Conservation (phyloP, 306 rosid genomes). For the Pyrus bretschneideri region DNA sequence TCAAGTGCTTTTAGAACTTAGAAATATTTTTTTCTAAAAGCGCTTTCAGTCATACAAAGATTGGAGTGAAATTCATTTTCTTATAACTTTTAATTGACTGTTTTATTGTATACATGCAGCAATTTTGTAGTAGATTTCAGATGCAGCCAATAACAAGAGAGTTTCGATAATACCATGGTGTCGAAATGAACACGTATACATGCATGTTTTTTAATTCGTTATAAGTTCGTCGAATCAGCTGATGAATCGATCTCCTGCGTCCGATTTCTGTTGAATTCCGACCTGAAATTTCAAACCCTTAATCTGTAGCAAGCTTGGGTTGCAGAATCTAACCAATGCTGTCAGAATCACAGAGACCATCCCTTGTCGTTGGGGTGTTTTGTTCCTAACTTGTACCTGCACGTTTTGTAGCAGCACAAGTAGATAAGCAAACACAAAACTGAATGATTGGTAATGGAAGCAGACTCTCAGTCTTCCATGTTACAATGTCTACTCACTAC, state of each 20-base stretch:
- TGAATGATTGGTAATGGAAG: slow-evolving; percentile 59
- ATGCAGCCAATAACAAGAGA: background rate
- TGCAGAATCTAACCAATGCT: slow-evolving; percentile 60
- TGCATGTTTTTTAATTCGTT: background rate
- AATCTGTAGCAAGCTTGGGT: slow-evolving; percentile 53
- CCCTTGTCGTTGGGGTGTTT: slow-evolving; percentile 55
- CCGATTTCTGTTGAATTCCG: slow-evolving; percentile 25
- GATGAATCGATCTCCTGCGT: background rate
- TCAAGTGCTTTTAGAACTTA: no score
- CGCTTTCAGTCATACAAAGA: no score
- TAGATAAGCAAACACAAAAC: slow-evolving; percentile 69
- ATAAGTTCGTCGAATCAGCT: no score
- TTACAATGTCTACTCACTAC: slow-evolving; percentile 26
- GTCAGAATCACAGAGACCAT: slow-evolving; percentile 62
- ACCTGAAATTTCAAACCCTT: slow-evolving; percentile 19
- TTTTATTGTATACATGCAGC: no score
- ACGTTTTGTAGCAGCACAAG: slow-evolving; percentile 41
- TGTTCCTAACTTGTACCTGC: slow-evolving; percentile 37
- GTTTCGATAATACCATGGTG: background rate
- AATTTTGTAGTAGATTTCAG: background rate
- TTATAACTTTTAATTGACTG: no score
- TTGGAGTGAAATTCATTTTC: no score
- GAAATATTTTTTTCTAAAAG: no score
- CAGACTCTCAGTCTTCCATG: slow-evolving; percentile 62
- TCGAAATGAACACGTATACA: background rate